A percentile compares a stretch with the other conserved stretches of the same genome.
Conservation (phyloP, 2,329 filamentous ascomycete species). For the Xylariaceae sp. region DNA sequence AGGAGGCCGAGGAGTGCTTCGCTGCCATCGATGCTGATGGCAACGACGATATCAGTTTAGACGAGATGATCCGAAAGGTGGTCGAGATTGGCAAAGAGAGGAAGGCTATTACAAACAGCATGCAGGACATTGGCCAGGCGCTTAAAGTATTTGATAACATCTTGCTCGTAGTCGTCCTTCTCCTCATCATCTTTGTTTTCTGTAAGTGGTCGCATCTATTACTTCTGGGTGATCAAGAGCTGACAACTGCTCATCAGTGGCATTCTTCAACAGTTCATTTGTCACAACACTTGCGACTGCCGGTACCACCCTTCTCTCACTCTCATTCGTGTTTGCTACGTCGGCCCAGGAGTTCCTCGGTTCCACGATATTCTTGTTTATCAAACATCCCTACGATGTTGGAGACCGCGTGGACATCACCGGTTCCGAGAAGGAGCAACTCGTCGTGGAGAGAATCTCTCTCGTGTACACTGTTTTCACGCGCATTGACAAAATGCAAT, state of each 20-base stretch:
- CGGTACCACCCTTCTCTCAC: conserved; percentile 83
- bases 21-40: conserved; percentile 74
- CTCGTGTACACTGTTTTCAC: conserved; percentile 91
- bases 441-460: conserved; percentile 90
- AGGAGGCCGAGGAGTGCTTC: conserved; percentile 85
- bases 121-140: conserved; percentile 96
- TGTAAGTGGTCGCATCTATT: conserved; percentile 41
- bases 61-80: conserved; percentile 90
- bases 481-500: conserved; percentile 75
- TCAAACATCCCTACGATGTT: conserved; percentile 97
- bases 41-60: conserved; percentile 91
- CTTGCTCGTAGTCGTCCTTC: conserved; percentile 72
- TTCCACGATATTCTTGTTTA: conserved; percentile 96
- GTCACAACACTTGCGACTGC: conserved; percentile 82
- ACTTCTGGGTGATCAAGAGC: not conserved
- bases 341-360: conserved; percentile 95
- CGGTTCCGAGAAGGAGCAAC: conserved; percentile 52
- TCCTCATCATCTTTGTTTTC: conserved; percentile 82
- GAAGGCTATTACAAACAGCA: conserved; percentile 84
- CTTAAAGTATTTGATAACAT: conserved; percentile 87
- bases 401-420: conserved; percentile 86
- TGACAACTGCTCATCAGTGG: conserved; percentile 47
- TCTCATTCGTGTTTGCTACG: conserved; percentile 94
- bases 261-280: conserved; percentile 84
- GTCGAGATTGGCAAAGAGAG: conserved; percentile 80